Evolutionary conservation across 768 basidiomycete species (phyloP).

Genomic region (Rhizopogon vulgaris): DNA sequence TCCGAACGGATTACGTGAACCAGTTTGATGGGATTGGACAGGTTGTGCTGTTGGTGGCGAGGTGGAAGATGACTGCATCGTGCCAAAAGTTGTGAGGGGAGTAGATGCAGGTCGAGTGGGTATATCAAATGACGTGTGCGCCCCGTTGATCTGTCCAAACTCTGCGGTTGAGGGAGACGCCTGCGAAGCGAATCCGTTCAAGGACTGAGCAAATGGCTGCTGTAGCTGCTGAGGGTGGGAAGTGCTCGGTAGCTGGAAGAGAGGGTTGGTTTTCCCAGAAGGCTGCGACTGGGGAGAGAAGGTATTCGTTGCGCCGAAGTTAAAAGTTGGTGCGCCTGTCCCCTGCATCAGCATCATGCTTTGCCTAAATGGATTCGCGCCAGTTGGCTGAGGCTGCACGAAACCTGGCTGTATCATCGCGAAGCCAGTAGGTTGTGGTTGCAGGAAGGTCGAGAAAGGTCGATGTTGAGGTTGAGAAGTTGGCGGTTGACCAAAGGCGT

Average conservation of each 20-base stretch:
- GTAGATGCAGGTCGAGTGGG: constrained; percentile 69
- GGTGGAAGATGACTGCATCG: constrained; percentile 18
- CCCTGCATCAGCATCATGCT: constrained; percentile 65
- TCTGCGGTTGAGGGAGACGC: constrained; percentile 5
- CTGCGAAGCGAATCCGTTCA: constrained; percentile 7
- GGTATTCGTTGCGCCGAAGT: constrained; percentile 14
- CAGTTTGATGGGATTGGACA: constrained; percentile 85
- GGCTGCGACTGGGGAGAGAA: constrained; percentile 9
- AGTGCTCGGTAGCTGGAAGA: constrained; percentile 8
- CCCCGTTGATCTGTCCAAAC: constrained; percentile 1
- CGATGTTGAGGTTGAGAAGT: constrained; percentile 36
- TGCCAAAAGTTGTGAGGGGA: constrained; percentile 44
- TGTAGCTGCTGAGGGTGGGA: constrained; percentile 11
- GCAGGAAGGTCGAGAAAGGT: constrained; percentile 51
- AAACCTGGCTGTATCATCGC: constrained; percentile 38
- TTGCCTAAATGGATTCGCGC: constrained; percentile 80
- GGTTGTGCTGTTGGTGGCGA: constrained; percentile 50
- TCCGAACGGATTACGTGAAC: constrained; percentile 94
- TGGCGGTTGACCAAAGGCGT: constrained; percentile 27
- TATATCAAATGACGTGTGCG: constrained; percentile 13
- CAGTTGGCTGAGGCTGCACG: constrained; percentile 50
- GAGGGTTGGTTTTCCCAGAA: constrained; percentile 7
- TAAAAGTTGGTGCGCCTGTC: constrained; percentile 51
- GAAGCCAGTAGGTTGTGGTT: constrained; percentile 46
- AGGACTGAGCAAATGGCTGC: constrained; percentile 4